Conservation (phyloP, 73 alveolate genomes). For the Tetrahymena thermophila region DNA sequence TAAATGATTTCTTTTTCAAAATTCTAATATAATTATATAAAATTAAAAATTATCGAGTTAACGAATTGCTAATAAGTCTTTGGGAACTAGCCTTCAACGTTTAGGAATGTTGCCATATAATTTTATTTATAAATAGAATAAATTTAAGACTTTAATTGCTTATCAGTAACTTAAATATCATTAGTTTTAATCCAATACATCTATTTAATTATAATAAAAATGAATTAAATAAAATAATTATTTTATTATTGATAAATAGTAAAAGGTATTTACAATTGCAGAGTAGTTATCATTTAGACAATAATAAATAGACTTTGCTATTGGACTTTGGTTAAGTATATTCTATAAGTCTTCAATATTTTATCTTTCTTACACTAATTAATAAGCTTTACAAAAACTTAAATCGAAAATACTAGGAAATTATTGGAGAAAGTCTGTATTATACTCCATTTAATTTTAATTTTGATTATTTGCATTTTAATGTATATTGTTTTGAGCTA, state of each 20-base stretch:
- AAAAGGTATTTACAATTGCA: not conserved
- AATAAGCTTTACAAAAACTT: not conserved
- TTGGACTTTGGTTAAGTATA: not conserved
- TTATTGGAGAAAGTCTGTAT: not conserved
- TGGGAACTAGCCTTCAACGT: not conserved
- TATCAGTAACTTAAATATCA: not conserved
- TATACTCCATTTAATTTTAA: not conserved
- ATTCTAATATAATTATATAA: not conserved
- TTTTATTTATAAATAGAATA: not conserved
- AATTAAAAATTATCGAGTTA: not conserved
- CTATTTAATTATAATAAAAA: not conserved
- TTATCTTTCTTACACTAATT: not conserved
- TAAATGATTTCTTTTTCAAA: not conserved
- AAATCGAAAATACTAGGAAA: not conserved
- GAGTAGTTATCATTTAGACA: not conserved
- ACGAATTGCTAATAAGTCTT: not conserved
- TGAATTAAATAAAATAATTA: too few species aligned
- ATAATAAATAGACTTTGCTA: not conserved
- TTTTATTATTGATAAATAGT: not conserved
- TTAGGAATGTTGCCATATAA: not conserved
- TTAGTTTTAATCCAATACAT: not conserved
- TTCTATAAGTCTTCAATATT: not conserved
- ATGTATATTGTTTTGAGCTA: not conserved
- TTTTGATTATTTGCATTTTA: not conserved
- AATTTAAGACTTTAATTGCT: not conserved